Evolutionary conservation across 2,329 filamentous ascomycete species (phyloP), one percentile per base, ranked within the genome.

Genomic region (Pestalotiopsis sp.): DNA sequence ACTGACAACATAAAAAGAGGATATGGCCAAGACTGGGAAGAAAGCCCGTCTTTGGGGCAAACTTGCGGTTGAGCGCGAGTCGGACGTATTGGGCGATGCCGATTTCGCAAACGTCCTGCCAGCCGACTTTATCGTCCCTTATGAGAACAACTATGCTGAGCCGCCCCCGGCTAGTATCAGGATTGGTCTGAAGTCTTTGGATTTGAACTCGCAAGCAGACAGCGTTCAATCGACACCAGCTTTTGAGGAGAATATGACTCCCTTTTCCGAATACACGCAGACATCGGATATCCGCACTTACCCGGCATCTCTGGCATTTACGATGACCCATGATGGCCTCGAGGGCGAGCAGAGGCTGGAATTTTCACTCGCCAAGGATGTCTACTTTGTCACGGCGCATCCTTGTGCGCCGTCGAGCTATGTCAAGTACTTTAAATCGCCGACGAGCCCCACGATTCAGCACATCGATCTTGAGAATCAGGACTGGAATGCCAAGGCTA

Each of bases 331-430:
- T 45, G 82, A 83, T 38, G 78, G 81, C 2, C 74, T 78, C 2
- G 80, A 81, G 1, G 79, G 82, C 59, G 79, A 77, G 58, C 73
- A 77, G 31, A 75, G 84, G 67, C 73, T 84, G 66, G 81, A 81
- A 1, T 82, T 85, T 65, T 74, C 82, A 1, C 77, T 92, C 11
- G 78, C 80, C 5, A 86, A 89, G 71, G 89, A 92, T 68, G 83
- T 91, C 25, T 86, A 86, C 72, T 92, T 92, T 75, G 87, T 91
- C 20, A 91, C 90, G 0, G 89, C 89, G 0, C 88, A 91, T 72
- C 90, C 90, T 0, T 92, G 90, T 73, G 84, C 87, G 4, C 85
- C 87, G 1, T 88, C 88, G 1, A 83, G 83, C 64, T 83, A 86
- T 67, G 86, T 89, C 2, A 86, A 84, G 70, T 85, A 90, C 67